Base-by-base conservation (phyloP, 305 asterid genomes). In the Fraxinus latifolia region DNA sequence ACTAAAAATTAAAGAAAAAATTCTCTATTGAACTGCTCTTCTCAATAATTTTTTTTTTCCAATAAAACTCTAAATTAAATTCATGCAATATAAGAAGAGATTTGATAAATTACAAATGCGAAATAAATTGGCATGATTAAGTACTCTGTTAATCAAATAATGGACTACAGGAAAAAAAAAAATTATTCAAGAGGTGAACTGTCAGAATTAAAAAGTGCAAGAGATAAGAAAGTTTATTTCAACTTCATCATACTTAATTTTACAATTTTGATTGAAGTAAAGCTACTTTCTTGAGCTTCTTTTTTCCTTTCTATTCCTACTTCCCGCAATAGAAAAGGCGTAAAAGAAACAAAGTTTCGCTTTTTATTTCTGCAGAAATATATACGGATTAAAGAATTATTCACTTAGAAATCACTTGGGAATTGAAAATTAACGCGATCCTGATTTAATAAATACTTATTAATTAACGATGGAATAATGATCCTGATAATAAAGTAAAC, bases 251-350 rank as follows among this genome's bases (percentile, higher is more conserved):
- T 77, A 58, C 81, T 74, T 36, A 60, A 68, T 19, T 39, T 68
- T 34, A 77, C 25, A 53, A 3, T 32, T 7, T 78, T 33, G 78
- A 58, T 74, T 44, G 79, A 83, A 78, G 42, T 60, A 76, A 83
- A 87, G 85, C 77, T 74, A 25, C 83, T 65, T 79, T 81, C 12
- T 74, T 65, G 6, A 82, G 25, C 84, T 73, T 29, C 70, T 78
- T 71, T 37, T 25, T 33, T 31, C 60, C 55, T 21, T 27, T 72
- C 76, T 34, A 34, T 11, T 12, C 80, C 47, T 25, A 78, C 33
- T 78, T 79, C 84, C 77, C 50, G 53, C 85, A 81, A 81, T 78
- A 42, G 29, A 84, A 79, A 58, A 81, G 47, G 55, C 34, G 74
- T 0, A 14, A 70, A 31, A 70, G 73, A 82, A 83, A 76, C 82